A percentile compares a stretch with the other conserved stretches of the same genome.
phyloP scores from a whole-genome alignment of 495 filamentous ascomycete genomes.

The Aspergillus campestris region DNA sequence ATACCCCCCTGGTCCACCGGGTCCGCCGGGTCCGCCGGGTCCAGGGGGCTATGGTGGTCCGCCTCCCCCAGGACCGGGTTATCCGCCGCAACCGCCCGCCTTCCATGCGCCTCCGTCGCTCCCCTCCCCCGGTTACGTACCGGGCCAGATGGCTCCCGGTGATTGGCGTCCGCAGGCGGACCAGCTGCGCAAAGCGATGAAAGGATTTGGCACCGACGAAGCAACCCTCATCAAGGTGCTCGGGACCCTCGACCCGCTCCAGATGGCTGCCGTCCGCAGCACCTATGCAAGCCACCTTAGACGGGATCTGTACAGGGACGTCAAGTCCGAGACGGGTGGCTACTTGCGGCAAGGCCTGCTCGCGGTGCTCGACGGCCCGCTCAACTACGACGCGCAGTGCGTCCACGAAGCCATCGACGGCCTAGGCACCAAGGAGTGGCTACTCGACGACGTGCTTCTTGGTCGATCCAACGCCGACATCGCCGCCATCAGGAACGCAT shows the following conservation, averaged over 20 bases:
- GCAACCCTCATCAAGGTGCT: constrained; percentile 59
- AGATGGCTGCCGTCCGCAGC: constrained; percentile 59
- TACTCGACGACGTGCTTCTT: constrained; percentile 81
- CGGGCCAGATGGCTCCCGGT: constrained; percentile 52
- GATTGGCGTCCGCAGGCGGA: constrained; percentile 60
- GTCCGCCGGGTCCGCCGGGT: constrained; percentile 9
- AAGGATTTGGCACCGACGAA: constrained; percentile 86
- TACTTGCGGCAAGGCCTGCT: constrained; percentile 64
- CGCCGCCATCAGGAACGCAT: constrained; percentile 67
- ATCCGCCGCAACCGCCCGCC: constrained; percentile 15
- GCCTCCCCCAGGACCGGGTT: constrained; percentile 12
- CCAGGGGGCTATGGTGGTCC: constrained; percentile 33
- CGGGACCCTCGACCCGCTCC: constrained; percentile 58
- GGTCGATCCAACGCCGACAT: constrained; percentile 79
- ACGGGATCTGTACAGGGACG: constrained; percentile 61
- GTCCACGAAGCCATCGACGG: constrained; percentile 63
- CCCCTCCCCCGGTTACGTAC: constrained; percentile 54
- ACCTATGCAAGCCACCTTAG: constrained; percentile 52
- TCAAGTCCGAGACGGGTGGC: constrained; percentile 66
- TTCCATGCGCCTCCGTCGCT: constrained; percentile 34
- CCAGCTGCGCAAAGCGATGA: constrained; percentile 71
- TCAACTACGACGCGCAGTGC: constrained; percentile 58
- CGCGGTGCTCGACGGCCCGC: constrained; percentile 66
- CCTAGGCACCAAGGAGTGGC: constrained; percentile 73
- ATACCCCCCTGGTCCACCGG: constrained; percentile 33